These are phyloP conservation scores for Diutina scorzettiae DNA, from an alignment of 1,139 yeast genomes.

Conservation along the genomic window DNA sequence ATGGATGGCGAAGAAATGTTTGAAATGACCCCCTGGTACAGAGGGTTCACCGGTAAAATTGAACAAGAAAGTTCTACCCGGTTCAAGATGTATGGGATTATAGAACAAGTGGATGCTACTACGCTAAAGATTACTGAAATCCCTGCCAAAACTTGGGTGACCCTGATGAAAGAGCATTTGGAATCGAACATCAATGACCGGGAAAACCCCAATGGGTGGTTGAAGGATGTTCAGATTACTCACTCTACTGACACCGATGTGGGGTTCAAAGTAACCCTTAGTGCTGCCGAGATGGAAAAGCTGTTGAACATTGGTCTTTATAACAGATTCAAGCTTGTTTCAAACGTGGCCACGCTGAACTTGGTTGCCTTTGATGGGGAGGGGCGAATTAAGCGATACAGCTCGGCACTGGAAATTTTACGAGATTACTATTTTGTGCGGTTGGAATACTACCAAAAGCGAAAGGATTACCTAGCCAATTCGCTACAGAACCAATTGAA, in stretches of 20 bases:
- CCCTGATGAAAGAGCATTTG: conserved; percentile 75
- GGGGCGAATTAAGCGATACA: conserved; percentile 80
- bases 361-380: conserved; percentile 96
- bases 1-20: conserved; percentile 63
- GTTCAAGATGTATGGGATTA: conserved; percentile 65
- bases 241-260: conserved; percentile 47
- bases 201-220: conserved; percentile 60
- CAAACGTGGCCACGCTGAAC: conserved; percentile 61
- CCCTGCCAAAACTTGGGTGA: conserved; percentile 90
- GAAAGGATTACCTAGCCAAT: conserved; percentile 71
- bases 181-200: conserved; percentile 69
- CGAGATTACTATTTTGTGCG: conserved; percentile 78
- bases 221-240: conserved; percentile 90
- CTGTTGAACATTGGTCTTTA: conserved; percentile 63
- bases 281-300: conserved; percentile 74
- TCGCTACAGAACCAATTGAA: conserved; percentile 65
- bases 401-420: conserved; percentile 62
- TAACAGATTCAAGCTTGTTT: conserved; percentile 69
- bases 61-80: conserved; percentile 54
- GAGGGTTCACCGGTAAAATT: conserved; percentile 87
- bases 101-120: conserved; percentile 69
- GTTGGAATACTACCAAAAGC: conserved; percentile 77
- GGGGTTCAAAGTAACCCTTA: conserved; percentile 63
- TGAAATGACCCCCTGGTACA: conserved; percentile 87
- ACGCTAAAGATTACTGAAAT: conserved; percentile 85